Evolutionary conservation across 148 eudicot species (phyloP).

Genomic region (Pharnaceum exiguum): DNA sequence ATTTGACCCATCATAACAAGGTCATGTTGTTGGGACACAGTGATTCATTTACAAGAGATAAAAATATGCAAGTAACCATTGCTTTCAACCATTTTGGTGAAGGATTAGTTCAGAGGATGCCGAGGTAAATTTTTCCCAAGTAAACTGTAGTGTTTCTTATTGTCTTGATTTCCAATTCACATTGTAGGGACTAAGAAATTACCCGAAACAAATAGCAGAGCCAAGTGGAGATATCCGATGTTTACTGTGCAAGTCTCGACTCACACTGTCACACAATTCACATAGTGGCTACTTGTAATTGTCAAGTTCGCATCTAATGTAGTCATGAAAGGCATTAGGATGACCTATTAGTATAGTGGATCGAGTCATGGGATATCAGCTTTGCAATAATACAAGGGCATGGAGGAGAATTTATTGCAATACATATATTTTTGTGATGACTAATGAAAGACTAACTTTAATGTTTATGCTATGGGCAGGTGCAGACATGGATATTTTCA

Average conservation of each 20-base stretch:
- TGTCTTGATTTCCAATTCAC: neutral
- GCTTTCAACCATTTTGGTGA: constrained; percentile 84
- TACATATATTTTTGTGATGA: too few species aligned
- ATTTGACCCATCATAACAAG: constrained; percentile 57
- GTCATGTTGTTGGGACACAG: constrained; percentile 66
- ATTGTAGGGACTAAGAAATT: neutral
- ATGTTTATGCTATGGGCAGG: constrained; percentile 19
- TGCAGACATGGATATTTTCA: constrained; percentile 70
- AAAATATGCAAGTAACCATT: constrained; percentile 66
- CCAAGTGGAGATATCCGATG: too few species aligned
- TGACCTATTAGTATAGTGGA: too few species aligned
- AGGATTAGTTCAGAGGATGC: constrained; percentile 76
- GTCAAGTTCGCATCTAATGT: too few species aligned
- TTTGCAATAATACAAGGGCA: too few species aligned
- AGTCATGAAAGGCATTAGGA: too few species aligned
- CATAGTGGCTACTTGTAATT: too few species aligned
- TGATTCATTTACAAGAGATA: constrained; percentile 40
- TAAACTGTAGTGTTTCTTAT: neutral
- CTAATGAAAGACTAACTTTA: constrained; percentile 6
- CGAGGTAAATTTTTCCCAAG: constrained; percentile 34
- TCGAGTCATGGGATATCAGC: too few species aligned
- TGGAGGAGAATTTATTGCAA: too few species aligned
- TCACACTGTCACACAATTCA: too few species aligned
- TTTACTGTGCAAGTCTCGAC: too few species aligned
- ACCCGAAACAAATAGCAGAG: too few species aligned